Percentiles rank a stretch among this genome's conserved stretches.
phyloP scores from a whole-genome alignment of 2,329 filamentous ascomycete genomes.

The Alternaria tenuissima region DNA sequence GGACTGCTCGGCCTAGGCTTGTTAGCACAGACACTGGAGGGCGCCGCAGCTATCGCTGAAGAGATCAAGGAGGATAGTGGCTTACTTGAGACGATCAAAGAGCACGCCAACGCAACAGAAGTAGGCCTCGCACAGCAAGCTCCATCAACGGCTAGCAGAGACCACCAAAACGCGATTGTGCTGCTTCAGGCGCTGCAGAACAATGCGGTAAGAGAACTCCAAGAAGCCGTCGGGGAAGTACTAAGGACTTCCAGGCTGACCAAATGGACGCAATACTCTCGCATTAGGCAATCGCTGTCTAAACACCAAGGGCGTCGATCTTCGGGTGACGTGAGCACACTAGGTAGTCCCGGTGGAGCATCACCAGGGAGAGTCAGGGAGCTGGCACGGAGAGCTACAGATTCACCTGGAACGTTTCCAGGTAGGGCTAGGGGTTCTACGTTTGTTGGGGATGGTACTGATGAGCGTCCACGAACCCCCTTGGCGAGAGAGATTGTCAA shows the following conservation, averaged over 20 bases:
- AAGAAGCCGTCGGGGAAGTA: slow-evolving; percentile 9
- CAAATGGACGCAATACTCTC: slow-evolving; percentile 34
- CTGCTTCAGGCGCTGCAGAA: slow-evolving; percentile 45
- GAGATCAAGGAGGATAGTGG: slow-evolving; percentile 40
- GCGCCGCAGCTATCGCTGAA: slow-evolving; percentile 38
- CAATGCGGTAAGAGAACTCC: slow-evolving; percentile 41
- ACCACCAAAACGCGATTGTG: slow-evolving; percentile 49
- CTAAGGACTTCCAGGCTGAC: slow-evolving; percentile 30
- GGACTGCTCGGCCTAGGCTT: slow-evolving; percentile 47
- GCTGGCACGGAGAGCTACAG: slow-evolving; percentile 13
- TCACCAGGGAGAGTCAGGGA: slow-evolving; percentile 15
- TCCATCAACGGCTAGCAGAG: slow-evolving; percentile 34
- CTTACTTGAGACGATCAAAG: slow-evolving; percentile 45
- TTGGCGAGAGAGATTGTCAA: slow-evolving; percentile 6
- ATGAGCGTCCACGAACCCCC: slow-evolving; percentile 7
- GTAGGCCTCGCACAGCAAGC: slow-evolving; percentile 31
- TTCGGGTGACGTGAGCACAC: slow-evolving; percentile 10
- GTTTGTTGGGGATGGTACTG: not conserved
- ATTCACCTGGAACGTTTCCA: slow-evolving; percentile 3
- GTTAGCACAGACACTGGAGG: slow-evolving; percentile 42
- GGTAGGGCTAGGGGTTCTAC: slow-evolving; percentile 12
- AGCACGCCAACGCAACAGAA: slow-evolving; percentile 41
- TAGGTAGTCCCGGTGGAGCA: slow-evolving; percentile 9
- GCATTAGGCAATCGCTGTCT: slow-evolving; percentile 31
- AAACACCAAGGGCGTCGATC: slow-evolving; percentile 31